These are phyloP conservation scores for Ophiostoma perfectum DNA, from an alignment of 2,329 filamentous ascomycete species.

Conservation along the genomic window DNA sequence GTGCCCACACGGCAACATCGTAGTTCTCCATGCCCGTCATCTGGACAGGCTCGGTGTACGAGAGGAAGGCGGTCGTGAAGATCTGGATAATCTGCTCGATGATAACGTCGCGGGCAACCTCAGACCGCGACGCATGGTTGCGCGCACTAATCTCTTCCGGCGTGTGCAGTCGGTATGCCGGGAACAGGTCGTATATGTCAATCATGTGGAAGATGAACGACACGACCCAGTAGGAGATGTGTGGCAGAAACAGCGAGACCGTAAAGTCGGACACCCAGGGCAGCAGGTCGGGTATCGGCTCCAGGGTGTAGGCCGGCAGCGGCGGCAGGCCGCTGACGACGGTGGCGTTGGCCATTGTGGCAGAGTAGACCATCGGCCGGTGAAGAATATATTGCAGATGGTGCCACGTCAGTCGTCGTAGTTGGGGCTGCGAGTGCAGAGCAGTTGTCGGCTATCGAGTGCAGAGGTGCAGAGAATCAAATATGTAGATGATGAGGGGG, in stretches of 20 bases:
- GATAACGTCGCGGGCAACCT: slow-evolving; percentile 85
- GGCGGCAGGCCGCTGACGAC: slow-evolving; percentile 66
- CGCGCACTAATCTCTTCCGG: slow-evolving; percentile 83
- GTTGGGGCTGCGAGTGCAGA: too few species aligned
- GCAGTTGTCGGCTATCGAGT: background rate
- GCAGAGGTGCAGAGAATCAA: background rate
- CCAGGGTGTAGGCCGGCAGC: slow-evolving; percentile 73
- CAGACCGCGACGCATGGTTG: slow-evolving; percentile 77
- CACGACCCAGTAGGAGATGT: slow-evolving; percentile 81
- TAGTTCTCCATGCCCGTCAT: slow-evolving; percentile 74
- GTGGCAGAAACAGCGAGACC: slow-evolving; percentile 67
- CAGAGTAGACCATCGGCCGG: slow-evolving; percentile 36
- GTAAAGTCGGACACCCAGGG: slow-evolving; percentile 76
- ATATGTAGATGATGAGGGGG: background rate
- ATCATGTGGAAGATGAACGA: slow-evolving; percentile 84
- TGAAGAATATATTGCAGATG: background rate
- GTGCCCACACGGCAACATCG: slow-evolving; percentile 86
- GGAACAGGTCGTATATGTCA: slow-evolving; percentile 78
- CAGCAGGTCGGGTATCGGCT: slow-evolving; percentile 64
- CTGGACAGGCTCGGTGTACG: slow-evolving; percentile 66
- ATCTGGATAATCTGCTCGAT: slow-evolving; percentile 90
- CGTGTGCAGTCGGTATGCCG: slow-evolving; percentile 89
- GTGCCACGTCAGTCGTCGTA: background rate
- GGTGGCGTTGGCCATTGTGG: slow-evolving; percentile 48
- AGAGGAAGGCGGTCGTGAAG: slow-evolving; percentile 60